Evolutionary conservation across 73 alveolate species (phyloP).

Genomic region (Tetrahymena borealis): DNA sequence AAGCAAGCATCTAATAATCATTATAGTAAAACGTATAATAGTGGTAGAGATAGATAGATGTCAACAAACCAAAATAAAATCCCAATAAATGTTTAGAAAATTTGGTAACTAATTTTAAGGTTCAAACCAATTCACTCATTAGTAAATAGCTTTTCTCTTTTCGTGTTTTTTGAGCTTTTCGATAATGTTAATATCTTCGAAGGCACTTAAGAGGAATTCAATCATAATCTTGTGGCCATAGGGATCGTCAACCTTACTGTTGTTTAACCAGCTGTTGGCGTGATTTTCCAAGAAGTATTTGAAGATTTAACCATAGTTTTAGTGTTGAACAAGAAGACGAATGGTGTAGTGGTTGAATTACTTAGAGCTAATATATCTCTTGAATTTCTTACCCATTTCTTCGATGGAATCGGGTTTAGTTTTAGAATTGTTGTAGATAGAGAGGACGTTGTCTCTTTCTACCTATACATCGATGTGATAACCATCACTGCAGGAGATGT

Average conservation of each 20-base stretch:
- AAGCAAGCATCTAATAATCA: too few species aligned
- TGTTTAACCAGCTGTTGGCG: not conserved
- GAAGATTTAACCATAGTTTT: not conserved
- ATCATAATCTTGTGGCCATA: not conserved
- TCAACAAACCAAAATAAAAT: not conserved
- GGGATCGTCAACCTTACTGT: not conserved
- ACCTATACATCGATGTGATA: not conserved
- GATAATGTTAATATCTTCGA: not conserved
- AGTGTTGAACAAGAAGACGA: not conserved
- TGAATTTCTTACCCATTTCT: not conserved
- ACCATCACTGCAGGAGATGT: not conserved
- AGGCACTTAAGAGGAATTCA: not conserved
- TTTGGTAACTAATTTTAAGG: too few species aligned
- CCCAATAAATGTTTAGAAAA: too few species aligned
- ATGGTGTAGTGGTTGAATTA: not conserved
- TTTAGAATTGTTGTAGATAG: not conserved
- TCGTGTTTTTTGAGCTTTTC: not conserved
- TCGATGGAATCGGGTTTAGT: not conserved
- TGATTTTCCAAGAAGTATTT: not conserved
- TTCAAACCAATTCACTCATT: not conserved
- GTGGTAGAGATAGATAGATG: too few species aligned
- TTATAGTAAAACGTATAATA: too few species aligned
- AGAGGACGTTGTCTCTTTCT: not conserved
- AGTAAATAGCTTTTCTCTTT: not conserved
- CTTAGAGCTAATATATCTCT: not conserved